These are phyloP conservation scores for Trametes sanguinea DNA, from an alignment of 768 basidiomycete genomes.

Conservation along the genomic window DNA sequence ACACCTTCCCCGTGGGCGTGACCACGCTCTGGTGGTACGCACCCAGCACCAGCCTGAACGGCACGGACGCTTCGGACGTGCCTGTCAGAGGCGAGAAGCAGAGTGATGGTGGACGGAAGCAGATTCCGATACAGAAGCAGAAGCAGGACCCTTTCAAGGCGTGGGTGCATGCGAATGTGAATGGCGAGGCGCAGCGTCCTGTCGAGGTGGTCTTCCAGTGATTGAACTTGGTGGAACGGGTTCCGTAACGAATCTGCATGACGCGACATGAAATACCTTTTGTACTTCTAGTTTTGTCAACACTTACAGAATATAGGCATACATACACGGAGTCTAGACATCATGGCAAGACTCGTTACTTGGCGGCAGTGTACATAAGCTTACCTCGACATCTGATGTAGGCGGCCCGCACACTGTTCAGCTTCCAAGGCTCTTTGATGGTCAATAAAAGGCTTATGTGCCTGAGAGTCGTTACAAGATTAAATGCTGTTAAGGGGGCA, in stretches of 20 bases:
- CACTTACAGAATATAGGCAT: no score
- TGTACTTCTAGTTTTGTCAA: no score
- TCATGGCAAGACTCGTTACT: no score
- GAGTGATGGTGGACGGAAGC: background rate
- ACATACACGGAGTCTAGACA: no score
- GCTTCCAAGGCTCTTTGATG: no score
- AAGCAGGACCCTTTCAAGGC: constrained; percentile 10
- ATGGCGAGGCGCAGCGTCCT: constrained; percentile 15
- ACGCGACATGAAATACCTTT: no score
- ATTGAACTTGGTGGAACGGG: background rate
- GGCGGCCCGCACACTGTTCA: no score
- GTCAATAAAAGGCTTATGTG: no score
- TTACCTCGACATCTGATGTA: no score
- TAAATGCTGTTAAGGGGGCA: no score
- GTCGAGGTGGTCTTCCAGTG: constrained; percentile 8
- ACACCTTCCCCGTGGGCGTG: constrained; percentile 80
- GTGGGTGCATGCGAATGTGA: constrained; percentile 14
- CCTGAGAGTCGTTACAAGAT: no score
- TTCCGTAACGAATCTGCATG: background rate
- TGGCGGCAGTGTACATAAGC: no score
- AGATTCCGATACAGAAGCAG: background rate
- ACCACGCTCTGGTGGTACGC: constrained; percentile 57
- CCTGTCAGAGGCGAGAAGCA: background rate
- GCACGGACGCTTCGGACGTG: background rate
- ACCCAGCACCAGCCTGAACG: constrained; percentile 11